Percentiles rank a stretch among this genome's conserved stretches.
Evolutionary conservation across 805 yeast species (phyloP).

Genomic region (Wickerhamomyces sydowiorum): DNA sequence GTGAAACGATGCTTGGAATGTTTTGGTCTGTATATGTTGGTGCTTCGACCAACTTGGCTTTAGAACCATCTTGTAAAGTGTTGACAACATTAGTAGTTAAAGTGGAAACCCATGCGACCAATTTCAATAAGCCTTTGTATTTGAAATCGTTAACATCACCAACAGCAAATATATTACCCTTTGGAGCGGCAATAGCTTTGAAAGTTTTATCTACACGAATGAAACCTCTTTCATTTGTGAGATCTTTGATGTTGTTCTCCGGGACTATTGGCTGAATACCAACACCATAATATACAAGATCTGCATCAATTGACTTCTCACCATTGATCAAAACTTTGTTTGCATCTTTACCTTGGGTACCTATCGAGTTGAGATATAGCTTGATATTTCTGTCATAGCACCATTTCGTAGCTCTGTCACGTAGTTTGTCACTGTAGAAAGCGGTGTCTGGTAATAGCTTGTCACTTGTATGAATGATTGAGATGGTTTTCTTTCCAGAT

Average conservation of each 20-base stretch:
- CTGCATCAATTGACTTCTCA: constrained; percentile 11
- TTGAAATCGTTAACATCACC: constrained; percentile 26
- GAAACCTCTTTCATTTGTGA: constrained; percentile 12
- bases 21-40: background rate
- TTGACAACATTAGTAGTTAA: constrained; percentile 14
- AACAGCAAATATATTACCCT: constrained; percentile 25
- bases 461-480: constrained; percentile 11
- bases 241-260: constrained; percentile 5
- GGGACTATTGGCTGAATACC: constrained; percentile 22
- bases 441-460: constrained; percentile 9
- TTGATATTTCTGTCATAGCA: constrained; percentile 10
- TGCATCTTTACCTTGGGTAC: constrained; percentile 3
- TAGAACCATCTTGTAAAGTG: background rate
- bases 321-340: constrained; percentile 4
- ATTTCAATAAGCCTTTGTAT: constrained; percentile 16
- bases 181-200: constrained; percentile 11
- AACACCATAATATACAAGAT: constrained; percentile 10
- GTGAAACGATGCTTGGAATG: constrained; percentile 8
- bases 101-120: constrained; percentile 10
- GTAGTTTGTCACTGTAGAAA: constrained; percentile 8
- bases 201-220: constrained; percentile 18
- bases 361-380: constrained; percentile 10
- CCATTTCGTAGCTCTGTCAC: constrained; percentile 14
- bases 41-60: background rate
- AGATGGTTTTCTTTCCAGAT: constrained; percentile 7